Evolutionary conservation across 2,329 filamentous ascomycete genomes (phyloP).

Genomic region (Penicillium sp.): DNA sequence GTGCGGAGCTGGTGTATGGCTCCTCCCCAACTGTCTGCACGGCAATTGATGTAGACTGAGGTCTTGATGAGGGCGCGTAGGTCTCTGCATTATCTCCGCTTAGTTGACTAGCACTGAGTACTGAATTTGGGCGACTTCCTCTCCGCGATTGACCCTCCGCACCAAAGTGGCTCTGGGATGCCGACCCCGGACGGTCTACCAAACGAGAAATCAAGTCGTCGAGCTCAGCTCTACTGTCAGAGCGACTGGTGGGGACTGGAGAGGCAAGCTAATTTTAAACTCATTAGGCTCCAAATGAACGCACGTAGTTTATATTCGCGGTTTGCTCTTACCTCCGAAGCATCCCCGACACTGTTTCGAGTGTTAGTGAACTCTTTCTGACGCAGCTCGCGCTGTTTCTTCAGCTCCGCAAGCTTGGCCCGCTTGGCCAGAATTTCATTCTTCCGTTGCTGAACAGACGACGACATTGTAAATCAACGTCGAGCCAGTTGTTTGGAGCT

Average conservation of each 20-base stretch:
- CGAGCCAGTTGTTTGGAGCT: slow-evolving; percentile 11
- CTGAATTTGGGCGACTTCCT: slow-evolving; percentile 77
- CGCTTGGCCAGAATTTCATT: slow-evolving; percentile 97
- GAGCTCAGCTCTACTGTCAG: slow-evolving; percentile 64
- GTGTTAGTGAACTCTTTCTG: slow-evolving; percentile 68
- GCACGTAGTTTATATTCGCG: slow-evolving; percentile 6
- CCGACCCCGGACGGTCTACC: slow-evolving; percentile 70
- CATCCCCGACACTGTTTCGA: slow-evolving; percentile 63
- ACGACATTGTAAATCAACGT: slow-evolving; percentile 25
- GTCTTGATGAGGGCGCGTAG: slow-evolving; percentile 38
- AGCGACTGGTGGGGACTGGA: slow-evolving; percentile 61
- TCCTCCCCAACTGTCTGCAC: slow-evolving; percentile 70
- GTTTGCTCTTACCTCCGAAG: slow-evolving; percentile 60
- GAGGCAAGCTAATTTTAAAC: slow-evolving; percentile 54
- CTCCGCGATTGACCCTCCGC: slow-evolving; percentile 44
- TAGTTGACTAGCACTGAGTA: slow-evolving; percentile 73
- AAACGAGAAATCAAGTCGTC: slow-evolving; percentile 81
- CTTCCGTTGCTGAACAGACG: slow-evolving; percentile 64
- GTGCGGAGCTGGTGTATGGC: slow-evolving; percentile 65
- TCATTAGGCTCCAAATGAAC: slow-evolving; percentile 13
- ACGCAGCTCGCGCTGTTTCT: slow-evolving; percentile 80
- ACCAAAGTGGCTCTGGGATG: slow-evolving; percentile 51
- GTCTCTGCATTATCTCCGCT: slow-evolving; percentile 61
- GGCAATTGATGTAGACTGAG: slow-evolving; percentile 45
- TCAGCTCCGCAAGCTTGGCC: slow-evolving; percentile 93